Base-by-base conservation (phyloP, 768 basidiomycete genomes). In the Phallus indusiatus region DNA sequence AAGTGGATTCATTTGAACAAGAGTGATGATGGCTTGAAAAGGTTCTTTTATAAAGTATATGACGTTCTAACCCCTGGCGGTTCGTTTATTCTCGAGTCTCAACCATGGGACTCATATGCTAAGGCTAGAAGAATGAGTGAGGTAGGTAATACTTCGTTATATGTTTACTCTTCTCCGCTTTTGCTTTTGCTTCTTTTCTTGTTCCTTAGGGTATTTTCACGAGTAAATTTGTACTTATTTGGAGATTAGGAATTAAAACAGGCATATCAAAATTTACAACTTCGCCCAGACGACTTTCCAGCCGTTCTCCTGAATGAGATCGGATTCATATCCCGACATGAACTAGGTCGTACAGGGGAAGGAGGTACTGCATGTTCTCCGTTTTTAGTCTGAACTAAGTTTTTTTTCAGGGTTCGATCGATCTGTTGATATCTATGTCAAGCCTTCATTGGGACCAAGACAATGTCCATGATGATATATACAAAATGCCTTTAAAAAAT, bases 1-100 rank as follows among this genome's bases (percentile, higher is more conserved):
- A 95, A 94, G 71, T 95, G 93, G 93, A 90, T 94, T 33, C 93
- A 95, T 69, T 74, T 95, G 10, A 85, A 93, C 63, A 75, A 76
- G 11, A 86, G 88, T 10, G 93, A 96, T 65, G 79, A 79, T 0
- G 92, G 83, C 0, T 64, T 95, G n/a, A 63, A 69, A 36, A 60
- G 63, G 0, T 90, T 94, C 69, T 94, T 95, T 66, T 71, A 67
- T 1, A 80, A 83, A 47, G 81, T 85, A 0, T 72, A 82, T 62
- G 65, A 69, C 24, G 77, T 80, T 2, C 75, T 96, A 16, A 73
- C 70, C n/a, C 71, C 78, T 0, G 85, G 82, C 0, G 90, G 90
- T 3, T 74, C 69, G 1, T 86, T 94, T 56, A 67, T 94, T 0
- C 73, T 96, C 1, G 93, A 96, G 67, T 85, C 90, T 0, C 93